These are phyloP conservation scores for Eleusine indica DNA, from an alignment of 176 grass and related monocot genomes.

Conservation along the genomic window DNA sequence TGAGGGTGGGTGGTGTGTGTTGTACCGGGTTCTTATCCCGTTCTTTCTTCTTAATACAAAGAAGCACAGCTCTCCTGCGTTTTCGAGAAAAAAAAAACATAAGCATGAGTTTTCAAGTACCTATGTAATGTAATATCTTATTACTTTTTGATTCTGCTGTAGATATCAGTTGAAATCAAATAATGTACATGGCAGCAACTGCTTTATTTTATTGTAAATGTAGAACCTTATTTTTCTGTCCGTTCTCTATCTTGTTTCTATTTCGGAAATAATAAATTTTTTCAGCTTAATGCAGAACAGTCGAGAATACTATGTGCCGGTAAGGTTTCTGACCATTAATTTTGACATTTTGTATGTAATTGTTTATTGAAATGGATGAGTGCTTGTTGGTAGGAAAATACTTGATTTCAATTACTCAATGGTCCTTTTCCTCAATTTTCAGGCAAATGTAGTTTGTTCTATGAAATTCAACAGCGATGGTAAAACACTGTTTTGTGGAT, in stretches of 20 bases:
- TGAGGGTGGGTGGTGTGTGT: no score
- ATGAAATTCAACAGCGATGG: conserved; percentile 93
- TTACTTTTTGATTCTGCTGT: conserved; percentile 8
- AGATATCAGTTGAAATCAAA: conserved; percentile 7
- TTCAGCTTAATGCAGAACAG: conserved; percentile 50
- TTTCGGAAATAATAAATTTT: conserved; percentile 33
- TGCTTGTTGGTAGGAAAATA: conserved; percentile 30
- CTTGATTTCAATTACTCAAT: conserved; percentile 33
- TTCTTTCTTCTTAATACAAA: no score
- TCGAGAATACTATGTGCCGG: conserved; percentile 44
- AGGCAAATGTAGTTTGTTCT: conserved; percentile 77
- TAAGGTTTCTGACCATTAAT: conserved; percentile 36
- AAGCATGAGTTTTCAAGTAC: conserved; percentile 5
- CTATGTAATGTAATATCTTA: conserved; percentile 2
- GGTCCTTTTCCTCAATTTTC: conserved; percentile 41
- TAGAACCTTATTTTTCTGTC: conserved; percentile 4
- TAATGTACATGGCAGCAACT: conserved; percentile 15
- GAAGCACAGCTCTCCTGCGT: no score
- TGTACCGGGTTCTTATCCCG: no score
- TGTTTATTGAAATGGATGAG: conserved; percentile 35
- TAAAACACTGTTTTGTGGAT: conserved; percentile 85
- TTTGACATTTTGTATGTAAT: conserved; percentile 25
- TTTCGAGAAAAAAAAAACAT: no score
- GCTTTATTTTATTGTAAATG: conserved; percentile 14
- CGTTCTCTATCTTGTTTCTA: conserved; percentile 17